These are phyloP conservation scores for Dimocarpus longan DNA, from an alignment of 345 rosid species.

Conservation along the genomic window DNA sequence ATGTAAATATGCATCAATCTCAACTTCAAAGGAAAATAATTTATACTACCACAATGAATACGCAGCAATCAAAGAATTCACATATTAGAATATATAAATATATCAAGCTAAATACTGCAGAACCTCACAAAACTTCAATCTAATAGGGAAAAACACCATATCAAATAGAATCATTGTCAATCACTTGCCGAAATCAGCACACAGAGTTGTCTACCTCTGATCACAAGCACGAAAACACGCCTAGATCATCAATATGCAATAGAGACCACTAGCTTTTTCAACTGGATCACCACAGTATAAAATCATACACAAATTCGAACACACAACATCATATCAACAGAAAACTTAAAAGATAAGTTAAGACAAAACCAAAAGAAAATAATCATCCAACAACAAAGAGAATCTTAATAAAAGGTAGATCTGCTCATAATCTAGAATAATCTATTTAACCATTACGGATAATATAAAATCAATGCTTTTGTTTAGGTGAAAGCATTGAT, in stretches of 20 bases:
- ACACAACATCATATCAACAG: not conserved
- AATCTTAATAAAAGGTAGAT: slow-evolving; percentile 24
- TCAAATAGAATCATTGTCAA: not conserved
- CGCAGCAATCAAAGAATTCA: not conserved
- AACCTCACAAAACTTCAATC: not conserved
- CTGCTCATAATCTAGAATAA: slow-evolving; percentile 15
- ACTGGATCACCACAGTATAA: not conserved
- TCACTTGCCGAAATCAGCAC: not conserved
- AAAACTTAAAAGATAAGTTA: not conserved
- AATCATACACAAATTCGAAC: not conserved
- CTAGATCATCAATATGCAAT: not conserved
- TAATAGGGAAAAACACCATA: not conserved
- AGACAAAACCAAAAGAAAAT: not conserved
- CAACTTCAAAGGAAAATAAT: too few relatives aligned
- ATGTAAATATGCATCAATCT: not conserved
- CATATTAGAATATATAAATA: not conserved
- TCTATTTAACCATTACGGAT: not conserved
- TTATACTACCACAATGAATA: not conserved
- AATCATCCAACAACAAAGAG: not conserved
- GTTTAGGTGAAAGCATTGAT: not conserved
- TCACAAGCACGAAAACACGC: not conserved
- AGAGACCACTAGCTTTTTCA: not conserved
- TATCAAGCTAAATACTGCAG: not conserved
- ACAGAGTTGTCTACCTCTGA: not conserved
- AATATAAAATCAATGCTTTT: not conserved